Percentiles rank a stretch among this genome's conserved stretches.
phyloP scores from a whole-genome alignment of 192 early-diverging fungal genomes.

The Backusella westeae region DNA sequence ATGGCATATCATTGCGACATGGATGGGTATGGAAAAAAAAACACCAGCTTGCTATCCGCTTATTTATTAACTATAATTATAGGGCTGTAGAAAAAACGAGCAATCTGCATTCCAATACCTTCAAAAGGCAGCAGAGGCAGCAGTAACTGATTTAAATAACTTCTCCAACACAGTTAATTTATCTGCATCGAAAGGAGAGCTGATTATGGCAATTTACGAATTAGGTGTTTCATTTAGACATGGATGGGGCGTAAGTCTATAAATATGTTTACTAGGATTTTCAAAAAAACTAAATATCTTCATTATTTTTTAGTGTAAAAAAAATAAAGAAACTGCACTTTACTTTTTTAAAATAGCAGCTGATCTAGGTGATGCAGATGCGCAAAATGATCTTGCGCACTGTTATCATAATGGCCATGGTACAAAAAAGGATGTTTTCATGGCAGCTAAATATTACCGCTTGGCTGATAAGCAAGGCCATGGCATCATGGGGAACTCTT shows the following conservation, averaged over 20 bases:
- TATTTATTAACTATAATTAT: neutral
- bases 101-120: slow-evolving; percentile 68
- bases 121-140: slow-evolving; percentile 69
- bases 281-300: neutral
- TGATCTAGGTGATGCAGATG: slow-evolving; percentile 44
- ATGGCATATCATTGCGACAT: slow-evolving; percentile 75
- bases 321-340: slow-evolving; percentile 67
- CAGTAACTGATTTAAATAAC: slow-evolving; percentile 58
- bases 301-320: slow-evolving; percentile 9
- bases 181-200: slow-evolving; percentile 62
- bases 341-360: slow-evolving; percentile 83
- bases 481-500: slow-evolving; percentile 73
- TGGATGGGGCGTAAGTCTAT: slow-evolving; percentile 67
- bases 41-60: neutral
- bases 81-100: slow-evolving; percentile 69
- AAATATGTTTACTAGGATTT: neutral
- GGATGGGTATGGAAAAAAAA: slow-evolving; percentile 61
- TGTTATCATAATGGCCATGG: slow-evolving; percentile 73
- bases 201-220: slow-evolving; percentile 81
- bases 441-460: slow-evolving; percentile 76
- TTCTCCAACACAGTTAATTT: slow-evolving; percentile 33
- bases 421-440: slow-evolving; percentile 64
- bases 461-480: slow-evolving; percentile 69
- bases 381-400: slow-evolving; percentile 53
- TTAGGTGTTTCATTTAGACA: slow-evolving; percentile 75